Evolutionary conservation across 1,139 yeast genomes (phyloP).

Genomic region (Debaryomyces psychrophilus): DNA sequence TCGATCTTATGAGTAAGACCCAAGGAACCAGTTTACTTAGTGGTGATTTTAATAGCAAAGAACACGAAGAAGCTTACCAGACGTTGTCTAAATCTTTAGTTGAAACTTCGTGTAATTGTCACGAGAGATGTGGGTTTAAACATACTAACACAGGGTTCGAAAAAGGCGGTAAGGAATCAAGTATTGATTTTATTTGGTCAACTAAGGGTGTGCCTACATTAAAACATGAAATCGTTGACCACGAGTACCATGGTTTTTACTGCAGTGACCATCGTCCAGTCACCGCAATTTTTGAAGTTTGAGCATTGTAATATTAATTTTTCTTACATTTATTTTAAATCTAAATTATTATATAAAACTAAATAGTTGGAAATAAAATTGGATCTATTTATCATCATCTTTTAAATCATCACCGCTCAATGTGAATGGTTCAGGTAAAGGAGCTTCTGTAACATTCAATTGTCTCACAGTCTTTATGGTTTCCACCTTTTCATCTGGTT

Average conservation of each 20-base stretch:
- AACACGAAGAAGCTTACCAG: constrained; percentile 40
- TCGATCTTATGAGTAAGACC: constrained; percentile 15
- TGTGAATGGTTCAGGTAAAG: constrained; percentile 84
- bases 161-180: constrained; percentile 20
- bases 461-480: constrained; percentile 86
- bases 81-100: constrained; percentile 13
- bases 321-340: constrained; percentile 2
- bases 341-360: constrained; percentile 4
- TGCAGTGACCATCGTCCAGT: constrained; percentile 29
- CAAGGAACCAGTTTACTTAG: constrained; percentile 19
- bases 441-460: constrained; percentile 80
- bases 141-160: constrained; percentile 18
- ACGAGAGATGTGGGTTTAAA: constrained; percentile 16
- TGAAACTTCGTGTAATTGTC: constrained; percentile 14
- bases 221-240: constrained; percentile 18
- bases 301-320: neutral
- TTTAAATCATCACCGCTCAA: constrained; percentile 57
- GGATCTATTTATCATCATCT: constrained; percentile 29
- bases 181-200: constrained; percentile 21
- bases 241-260: constrained; percentile 15
- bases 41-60: constrained; percentile 53
- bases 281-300: constrained; percentile 21
- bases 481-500: constrained; percentile 66
- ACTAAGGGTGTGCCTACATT: constrained; percentile 11
- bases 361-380: constrained; percentile 8